Evolutionary conservation across 495 filamentous ascomycete species (phyloP), one percentile per base, ranked within the genome.

Genomic region (Talaromyces ruber): DNA sequence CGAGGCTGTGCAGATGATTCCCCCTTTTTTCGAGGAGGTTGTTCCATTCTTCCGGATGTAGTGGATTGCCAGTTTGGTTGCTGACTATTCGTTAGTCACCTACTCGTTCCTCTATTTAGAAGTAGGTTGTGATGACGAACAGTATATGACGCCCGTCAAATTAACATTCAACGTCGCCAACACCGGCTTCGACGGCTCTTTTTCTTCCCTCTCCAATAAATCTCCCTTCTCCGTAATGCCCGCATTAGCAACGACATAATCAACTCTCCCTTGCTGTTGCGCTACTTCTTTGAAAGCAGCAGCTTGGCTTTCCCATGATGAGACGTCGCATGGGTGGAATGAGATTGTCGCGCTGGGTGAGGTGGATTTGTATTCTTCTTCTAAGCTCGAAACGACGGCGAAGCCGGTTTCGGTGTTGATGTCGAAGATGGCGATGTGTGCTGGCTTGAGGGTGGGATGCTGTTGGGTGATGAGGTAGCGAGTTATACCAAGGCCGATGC

Each of bases 181-280:
- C 43, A 69, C 65, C 26, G 80, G 81, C 63, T 76, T 74, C 5
- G 64, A 61, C 0, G 75, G 79, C 4, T 64, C 59, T 6, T 26
- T 54, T 8, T 67, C 73, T 1, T 37, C 63, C 14, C 16, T 50
- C 37, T 74, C 72, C 22, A 78, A 60, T 24, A 76, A 52, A 4
- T 43, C 66, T 2, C 78, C 77, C 25, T 74, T 71, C 66, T 83
- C 80, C 0, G 74, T 75, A 25, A 86, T 73, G 2, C 83, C 83
- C 0, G 83, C 82, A 65, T 84, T 84, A 18, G 82, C 81, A 64
- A 84, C 76, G 2, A 83, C 81, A 12, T 83, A 59, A 57, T 86
- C 80, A 2, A 86, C 61, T 0, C 71, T 63, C 6, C 74, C 73
- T 61, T 59, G 70, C 30, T 72, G 62, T 4, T 68, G 64, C 55